phyloP scores from a whole-genome alignment of 352 stramenopile genomes.

The Saprolegnia parasitica region DNA sequence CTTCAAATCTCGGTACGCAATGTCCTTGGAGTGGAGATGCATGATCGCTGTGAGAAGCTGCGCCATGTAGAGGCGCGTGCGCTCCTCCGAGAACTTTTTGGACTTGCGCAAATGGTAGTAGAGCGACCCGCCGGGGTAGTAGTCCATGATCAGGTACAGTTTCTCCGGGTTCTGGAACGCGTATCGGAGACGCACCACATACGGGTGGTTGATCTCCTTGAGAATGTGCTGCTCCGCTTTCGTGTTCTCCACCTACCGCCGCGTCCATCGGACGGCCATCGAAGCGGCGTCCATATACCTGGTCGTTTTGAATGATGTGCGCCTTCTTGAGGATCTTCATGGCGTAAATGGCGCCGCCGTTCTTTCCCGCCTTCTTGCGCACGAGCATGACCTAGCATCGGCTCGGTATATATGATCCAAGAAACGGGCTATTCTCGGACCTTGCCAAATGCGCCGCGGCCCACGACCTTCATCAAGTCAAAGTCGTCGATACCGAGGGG shows the following conservation, averaged over 20 bases:
- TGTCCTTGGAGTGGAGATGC: constrained; percentile 86
- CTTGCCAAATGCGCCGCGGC: constrained; percentile 94
- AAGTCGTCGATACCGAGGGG: constrained; percentile 91
- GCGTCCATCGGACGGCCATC: no score
- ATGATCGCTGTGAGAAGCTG: constrained; percentile 82
- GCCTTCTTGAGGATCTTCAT: constrained; percentile 95
- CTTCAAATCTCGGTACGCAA: constrained; percentile 86
- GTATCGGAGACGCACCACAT: constrained; percentile 77
- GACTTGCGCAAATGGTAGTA: constrained; percentile 87
- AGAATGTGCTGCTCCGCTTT: constrained; percentile 88
- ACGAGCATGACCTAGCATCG: constrained; percentile 84
- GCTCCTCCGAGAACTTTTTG: constrained; percentile 78
- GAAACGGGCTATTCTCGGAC: constrained; percentile 33
- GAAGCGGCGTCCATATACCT: constrained; percentile 45
- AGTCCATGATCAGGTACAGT: constrained; percentile 97
- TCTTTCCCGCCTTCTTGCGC: constrained; percentile 87
- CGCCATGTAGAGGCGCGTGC: constrained; percentile 82
- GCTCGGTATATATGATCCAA: constrained; percentile 27
- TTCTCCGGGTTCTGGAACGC: constrained; percentile 87
- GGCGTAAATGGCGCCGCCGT: constrained; percentile 83
- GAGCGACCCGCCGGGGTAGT: constrained; percentile 88
- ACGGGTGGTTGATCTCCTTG: constrained; percentile 87
- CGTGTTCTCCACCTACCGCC: constrained; percentile 79
- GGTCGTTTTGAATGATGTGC: constrained; percentile 90
- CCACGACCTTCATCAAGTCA: constrained; percentile 93